Evolutionary conservation across 1,284 basidiomycete genomes (phyloP).

Genomic region (Trametes hirsuta): DNA sequence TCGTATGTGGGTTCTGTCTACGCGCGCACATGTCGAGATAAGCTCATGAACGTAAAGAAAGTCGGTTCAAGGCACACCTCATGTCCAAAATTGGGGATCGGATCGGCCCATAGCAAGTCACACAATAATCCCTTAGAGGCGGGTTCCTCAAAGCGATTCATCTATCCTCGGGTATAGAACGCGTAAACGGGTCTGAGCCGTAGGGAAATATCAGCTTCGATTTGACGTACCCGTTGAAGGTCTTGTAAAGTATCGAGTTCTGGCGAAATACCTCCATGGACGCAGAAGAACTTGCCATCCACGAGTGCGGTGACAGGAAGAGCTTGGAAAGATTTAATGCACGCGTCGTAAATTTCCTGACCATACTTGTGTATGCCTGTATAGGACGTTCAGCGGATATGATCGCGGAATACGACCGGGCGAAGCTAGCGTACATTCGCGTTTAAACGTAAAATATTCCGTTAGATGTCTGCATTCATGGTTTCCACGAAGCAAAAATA

Average conservation of each 20-base stretch:
- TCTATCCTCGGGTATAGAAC: slow-evolving; percentile 40
- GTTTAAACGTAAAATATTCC: slow-evolving; percentile 39
- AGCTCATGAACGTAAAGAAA: background rate
- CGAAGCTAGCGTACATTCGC: slow-evolving; percentile 30
- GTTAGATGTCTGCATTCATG: slow-evolving; percentile 39
- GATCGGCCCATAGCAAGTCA: slow-evolving; percentile 92
- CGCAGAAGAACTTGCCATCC: slow-evolving; percentile 97
- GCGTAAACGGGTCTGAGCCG: background rate
- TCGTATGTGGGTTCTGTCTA: slow-evolving; percentile 44
- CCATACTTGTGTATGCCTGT: slow-evolving; percentile 95
- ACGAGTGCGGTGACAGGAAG: slow-evolving; percentile 93
- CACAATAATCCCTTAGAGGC: slow-evolving; percentile 93
- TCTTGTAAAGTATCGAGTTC: slow-evolving; percentile 86
- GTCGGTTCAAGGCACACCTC: slow-evolving; percentile 26
- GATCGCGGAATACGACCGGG: background rate
- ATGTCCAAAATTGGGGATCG: slow-evolving; percentile 64
- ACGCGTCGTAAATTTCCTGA: slow-evolving; percentile 85
- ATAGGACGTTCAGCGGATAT: too few species aligned
- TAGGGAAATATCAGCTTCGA: background rate
- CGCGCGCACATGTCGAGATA: background rate
- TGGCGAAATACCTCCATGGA: slow-evolving; percentile 95
- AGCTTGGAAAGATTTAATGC: slow-evolving; percentile 89
- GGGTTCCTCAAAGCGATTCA: slow-evolving; percentile 94
- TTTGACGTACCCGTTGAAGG: slow-evolving; percentile 62
- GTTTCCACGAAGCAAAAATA: slow-evolving; percentile 36